Percentiles rank a stretch among this genome's conserved stretches.
Evolutionary conservation across 305 asterid species (phyloP).

Genomic region (Coffea humblotiana): DNA sequence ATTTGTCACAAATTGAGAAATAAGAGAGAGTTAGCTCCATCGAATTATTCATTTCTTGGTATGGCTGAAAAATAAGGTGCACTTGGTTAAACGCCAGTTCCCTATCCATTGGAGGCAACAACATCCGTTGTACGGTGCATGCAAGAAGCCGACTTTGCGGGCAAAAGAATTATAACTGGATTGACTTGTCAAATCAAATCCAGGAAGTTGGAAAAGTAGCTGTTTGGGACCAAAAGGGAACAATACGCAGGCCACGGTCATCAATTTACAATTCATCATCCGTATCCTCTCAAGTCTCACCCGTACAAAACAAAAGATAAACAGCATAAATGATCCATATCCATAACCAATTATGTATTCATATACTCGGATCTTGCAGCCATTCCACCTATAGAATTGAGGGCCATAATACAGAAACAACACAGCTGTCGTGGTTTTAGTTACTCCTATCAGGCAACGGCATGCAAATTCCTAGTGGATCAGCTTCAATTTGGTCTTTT

Average conservation of each 20-base stretch:
- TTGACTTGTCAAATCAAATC: slow-evolving; percentile 31
- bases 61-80: too few species aligned
- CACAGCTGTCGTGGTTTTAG: slow-evolving; percentile 22
- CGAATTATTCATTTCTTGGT: too few species aligned
- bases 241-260: not conserved
- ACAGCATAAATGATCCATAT: slow-evolving; percentile 33
- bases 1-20: too few species aligned
- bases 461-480: slow-evolving; percentile 21
- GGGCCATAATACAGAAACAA: not conserved
- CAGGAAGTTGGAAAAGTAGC: slow-evolving; percentile 12
- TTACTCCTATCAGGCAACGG: slow-evolving; percentile 22
- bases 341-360: slow-evolving; percentile 24
- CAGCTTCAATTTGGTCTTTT: slow-evolving; percentile 14
- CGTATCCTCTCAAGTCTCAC: slow-evolving; percentile 30
- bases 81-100: not conserved
- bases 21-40: too few species aligned
- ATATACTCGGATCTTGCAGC: not conserved
- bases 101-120: not conserved
- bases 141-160: slow-evolving; percentile 8
- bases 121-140: not conserved
- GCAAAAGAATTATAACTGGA: not conserved
- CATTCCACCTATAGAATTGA: slow-evolving; percentile 6
- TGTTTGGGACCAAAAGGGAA: slow-evolving; percentile 4
- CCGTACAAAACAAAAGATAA: slow-evolving; percentile 7
- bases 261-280: slow-evolving; percentile 21